Conservation (phyloP, 1,284 basidiomycete species). For the Meira miltonrushii region DNA sequence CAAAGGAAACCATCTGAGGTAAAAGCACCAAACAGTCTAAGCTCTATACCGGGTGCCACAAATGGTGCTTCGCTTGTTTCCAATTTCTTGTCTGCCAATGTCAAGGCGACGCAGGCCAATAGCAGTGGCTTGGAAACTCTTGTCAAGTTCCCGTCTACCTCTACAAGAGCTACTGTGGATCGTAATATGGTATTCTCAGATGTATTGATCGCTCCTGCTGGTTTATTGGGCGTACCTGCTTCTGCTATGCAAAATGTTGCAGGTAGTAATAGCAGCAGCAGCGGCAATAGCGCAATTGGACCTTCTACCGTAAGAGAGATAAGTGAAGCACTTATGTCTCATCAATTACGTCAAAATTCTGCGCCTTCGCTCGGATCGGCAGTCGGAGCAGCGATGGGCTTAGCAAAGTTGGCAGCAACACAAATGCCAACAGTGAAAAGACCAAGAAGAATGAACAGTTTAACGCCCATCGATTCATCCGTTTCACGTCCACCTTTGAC, state of each 20-base stretch:
- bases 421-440: constrained; percentile 4
- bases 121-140: constrained; percentile 28
- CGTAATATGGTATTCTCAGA: constrained; percentile 48
- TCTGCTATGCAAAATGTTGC: constrained; percentile 3
- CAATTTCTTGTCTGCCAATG: constrained; percentile 34
- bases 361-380: constrained; percentile 32
- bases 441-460: not conserved
- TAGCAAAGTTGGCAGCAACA: constrained; percentile 18
- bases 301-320: not conserved
- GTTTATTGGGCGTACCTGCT: not conserved
- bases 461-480: not conserved
- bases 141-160: constrained; percentile 33
- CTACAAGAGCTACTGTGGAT: constrained; percentile 38
- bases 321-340: constrained; percentile 22
- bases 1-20: too few relatives aligned
- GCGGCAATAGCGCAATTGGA: not conserved
- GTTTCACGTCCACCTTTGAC: too few relatives aligned
- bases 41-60: not conserved
- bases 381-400: constrained; percentile 36
- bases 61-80: constrained; percentile 22
- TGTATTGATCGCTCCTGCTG: constrained; percentile 10
- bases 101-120: constrained; percentile 15
- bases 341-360: constrained; percentile 19
- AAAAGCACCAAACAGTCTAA: constrained; percentile 27
- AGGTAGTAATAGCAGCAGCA: constrained; percentile 7